phyloP scores from a whole-genome alignment of 768 basidiomycete genomes.

The Mycena sanguinolenta region DNA sequence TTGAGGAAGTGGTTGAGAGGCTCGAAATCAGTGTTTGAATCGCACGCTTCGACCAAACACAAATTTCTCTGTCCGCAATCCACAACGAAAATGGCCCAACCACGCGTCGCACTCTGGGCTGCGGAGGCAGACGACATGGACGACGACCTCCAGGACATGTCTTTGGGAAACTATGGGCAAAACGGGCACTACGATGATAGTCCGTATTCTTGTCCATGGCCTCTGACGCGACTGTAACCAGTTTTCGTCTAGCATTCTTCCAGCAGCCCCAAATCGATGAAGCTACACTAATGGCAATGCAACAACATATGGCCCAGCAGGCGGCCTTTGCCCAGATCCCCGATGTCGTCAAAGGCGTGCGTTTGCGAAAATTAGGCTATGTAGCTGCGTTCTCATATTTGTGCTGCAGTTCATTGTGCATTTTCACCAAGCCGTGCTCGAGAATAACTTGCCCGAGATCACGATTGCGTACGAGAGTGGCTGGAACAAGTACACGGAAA shows the following conservation, averaged over 20 bases:
- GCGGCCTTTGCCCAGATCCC: constrained; percentile 87
- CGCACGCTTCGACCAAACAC: constrained; percentile 13
- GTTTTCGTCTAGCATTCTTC: constrained; percentile 55
- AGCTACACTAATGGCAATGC: constrained; percentile 75
- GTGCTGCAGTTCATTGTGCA: constrained; percentile 87
- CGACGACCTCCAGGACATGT: constrained; percentile 77
- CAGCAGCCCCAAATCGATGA: constrained; percentile 79
- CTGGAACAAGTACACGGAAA: constrained; percentile 97
- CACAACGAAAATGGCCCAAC: constrained; percentile 64
- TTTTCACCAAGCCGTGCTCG: constrained; percentile 92
- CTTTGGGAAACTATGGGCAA: constrained; percentile 79
- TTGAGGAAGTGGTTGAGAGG: neutral
- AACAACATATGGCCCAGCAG: constrained; percentile 88
- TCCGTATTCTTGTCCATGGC: constrained; percentile 43
- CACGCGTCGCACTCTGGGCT: constrained; percentile 81
- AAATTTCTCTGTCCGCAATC: constrained; percentile 26
- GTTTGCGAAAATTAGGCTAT: constrained; percentile 42
- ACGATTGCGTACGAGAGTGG: constrained; percentile 95
- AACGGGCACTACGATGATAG: constrained; percentile 78
- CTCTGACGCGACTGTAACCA: constrained; percentile 25
- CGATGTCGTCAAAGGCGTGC: constrained; percentile 89
- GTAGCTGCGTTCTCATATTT: constrained; percentile 29
- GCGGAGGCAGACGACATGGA: constrained; percentile 81
- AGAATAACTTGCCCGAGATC: constrained; percentile 93
- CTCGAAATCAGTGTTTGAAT: constrained; percentile 6